Evolutionary conservation across 2,329 filamentous ascomycete species (phyloP).

Genomic region (Pezicula neosporulosa): DNA sequence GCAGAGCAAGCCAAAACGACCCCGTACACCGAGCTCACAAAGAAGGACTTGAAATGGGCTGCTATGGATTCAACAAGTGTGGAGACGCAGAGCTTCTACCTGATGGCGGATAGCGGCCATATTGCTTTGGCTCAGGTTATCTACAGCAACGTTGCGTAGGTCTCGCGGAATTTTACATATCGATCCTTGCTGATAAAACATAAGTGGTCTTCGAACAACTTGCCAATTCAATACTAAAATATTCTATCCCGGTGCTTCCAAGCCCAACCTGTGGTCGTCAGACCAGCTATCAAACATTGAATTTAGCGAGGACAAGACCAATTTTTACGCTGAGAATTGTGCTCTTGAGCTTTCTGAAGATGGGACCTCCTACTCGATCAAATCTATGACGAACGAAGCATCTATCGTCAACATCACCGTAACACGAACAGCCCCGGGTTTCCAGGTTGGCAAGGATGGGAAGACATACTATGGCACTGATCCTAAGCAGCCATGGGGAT

Average conservation of each 20-base stretch:
- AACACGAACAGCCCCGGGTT: constrained; percentile 72
- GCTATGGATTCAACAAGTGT: constrained; percentile 81
- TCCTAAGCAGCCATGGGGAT: constrained; percentile 80
- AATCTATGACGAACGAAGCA: constrained; percentile 78
- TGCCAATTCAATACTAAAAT: constrained; percentile 94
- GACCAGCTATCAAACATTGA: constrained; percentile 74
- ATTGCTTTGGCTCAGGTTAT: constrained; percentile 85
- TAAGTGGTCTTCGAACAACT: constrained; percentile 83
- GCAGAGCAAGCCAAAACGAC: constrained; percentile 73
- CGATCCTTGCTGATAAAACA: constrained; percentile 20
- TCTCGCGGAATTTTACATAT: constrained; percentile 5
- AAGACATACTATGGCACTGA: constrained; percentile 86
- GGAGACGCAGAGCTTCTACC: constrained; percentile 93
- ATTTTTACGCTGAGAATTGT: constrained; percentile 83
- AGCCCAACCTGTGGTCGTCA: constrained; percentile 79
- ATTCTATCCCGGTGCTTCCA: constrained; percentile 71
- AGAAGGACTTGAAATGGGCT: constrained; percentile 79
- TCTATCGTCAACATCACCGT: constrained; percentile 85
- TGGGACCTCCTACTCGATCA: constrained; percentile 79
- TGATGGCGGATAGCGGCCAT: constrained; percentile 74
- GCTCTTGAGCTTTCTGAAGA: constrained; percentile 84
- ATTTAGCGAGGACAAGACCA: constrained; percentile 79
- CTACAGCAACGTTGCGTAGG: constrained; percentile 94
- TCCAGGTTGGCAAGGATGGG: constrained; percentile 80
- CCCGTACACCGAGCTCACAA: constrained; percentile 76